These are phyloP conservation scores for Aspergillus mulundensis DNA, from an alignment of 495 filamentous ascomycete genomes.

Conservation along the genomic window DNA sequence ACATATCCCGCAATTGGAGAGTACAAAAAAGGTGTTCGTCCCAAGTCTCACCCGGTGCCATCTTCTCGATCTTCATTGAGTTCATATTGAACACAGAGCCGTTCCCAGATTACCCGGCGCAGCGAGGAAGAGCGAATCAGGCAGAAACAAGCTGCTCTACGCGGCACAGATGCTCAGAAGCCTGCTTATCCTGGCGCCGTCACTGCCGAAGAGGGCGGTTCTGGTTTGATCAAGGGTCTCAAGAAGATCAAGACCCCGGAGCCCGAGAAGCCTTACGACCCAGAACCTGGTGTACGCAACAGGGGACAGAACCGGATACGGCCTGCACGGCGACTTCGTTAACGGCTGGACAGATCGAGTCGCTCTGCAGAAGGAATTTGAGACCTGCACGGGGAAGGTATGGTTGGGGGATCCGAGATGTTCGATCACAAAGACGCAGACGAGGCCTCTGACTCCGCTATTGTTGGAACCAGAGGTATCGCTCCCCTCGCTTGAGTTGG, in stretches of 20 bases:
- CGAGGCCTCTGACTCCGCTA: conserved; percentile 3
- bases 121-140: conserved; percentile 47
- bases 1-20: conserved; percentile 26
- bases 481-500: conserved; percentile 16
- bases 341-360: conserved; percentile 21
- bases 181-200: conserved; percentile 16
- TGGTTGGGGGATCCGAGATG: conserved; percentile 13
- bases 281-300: conserved; percentile 22
- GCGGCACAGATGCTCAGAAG: conserved; percentile 34
- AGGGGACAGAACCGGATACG: conserved; percentile 26
- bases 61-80: conserved; percentile 67
- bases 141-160: conserved; percentile 43
- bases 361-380: conserved; percentile 14
- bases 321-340: conserved; percentile 28
- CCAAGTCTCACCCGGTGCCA: conserved; percentile 51
- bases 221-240: conserved; percentile 66
- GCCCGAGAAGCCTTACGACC: conserved; percentile 79
- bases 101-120: conserved; percentile 44
- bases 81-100: conserved; percentile 58
- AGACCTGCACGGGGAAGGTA: conserved; percentile 17
- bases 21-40: conserved; percentile 26
- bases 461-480: conserved; percentile 7
- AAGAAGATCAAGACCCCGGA: conserved; percentile 58
- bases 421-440: conserved; percentile 17
- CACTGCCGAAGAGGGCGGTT: conserved; percentile 28